phyloP scores from a whole-genome alignment of 257 asterid species.

The Forsythia viridissima region DNA sequence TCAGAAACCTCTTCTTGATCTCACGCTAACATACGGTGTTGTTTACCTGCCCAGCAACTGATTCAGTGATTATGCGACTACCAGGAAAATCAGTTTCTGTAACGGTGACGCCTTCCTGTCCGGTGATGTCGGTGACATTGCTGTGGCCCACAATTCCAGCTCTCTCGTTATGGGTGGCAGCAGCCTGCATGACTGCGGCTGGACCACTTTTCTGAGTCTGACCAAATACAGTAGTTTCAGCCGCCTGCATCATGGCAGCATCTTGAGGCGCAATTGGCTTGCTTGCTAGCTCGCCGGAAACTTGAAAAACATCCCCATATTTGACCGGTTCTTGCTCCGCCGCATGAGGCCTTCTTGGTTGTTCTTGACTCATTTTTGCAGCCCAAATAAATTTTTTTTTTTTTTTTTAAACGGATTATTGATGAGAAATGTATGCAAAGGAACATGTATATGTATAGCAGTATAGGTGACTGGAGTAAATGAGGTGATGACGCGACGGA shows the following conservation, averaged over 20 bases:
- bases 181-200: conserved; percentile 65
- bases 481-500: not conserved
- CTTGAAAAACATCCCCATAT: conserved; percentile 59
- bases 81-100: conserved; percentile 49
- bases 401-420: not conserved
- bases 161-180: conserved; percentile 52
- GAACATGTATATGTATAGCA: not conserved
- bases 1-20: too few species aligned
- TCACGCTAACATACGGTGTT: not conserved
- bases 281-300: conserved; percentile 53
- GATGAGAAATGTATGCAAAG: not conserved
- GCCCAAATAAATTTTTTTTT: not conserved
- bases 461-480: not conserved
- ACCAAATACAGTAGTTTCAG: conserved; percentile 52
- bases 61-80: conserved; percentile 52
- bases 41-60: conserved; percentile 62
- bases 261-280: conserved; percentile 60
- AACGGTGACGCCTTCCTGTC: conserved; percentile 44
- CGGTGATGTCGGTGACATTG: conserved; percentile 41
- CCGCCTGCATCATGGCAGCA: conserved; percentile 76
- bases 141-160: conserved; percentile 54
- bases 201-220: conserved; percentile 57
- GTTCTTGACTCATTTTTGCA: conserved; percentile 56
- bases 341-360: conserved; percentile 35
- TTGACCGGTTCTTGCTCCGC: conserved; percentile 42